Base-by-base conservation (phyloP, 2,329 filamentous ascomycete species). In the Microsporum canis region DNA sequence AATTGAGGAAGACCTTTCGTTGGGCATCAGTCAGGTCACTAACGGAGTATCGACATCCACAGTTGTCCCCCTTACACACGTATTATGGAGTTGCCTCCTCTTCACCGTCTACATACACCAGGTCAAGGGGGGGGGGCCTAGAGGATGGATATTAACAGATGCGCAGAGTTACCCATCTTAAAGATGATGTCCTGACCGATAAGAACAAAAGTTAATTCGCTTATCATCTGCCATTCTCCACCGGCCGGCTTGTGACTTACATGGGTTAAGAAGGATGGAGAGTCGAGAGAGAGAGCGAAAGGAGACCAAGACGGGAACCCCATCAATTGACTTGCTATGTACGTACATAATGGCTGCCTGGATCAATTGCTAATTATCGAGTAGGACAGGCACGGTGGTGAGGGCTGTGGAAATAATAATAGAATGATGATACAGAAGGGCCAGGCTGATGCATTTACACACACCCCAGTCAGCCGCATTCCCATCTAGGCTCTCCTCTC, bases 151-250 rank as follows among this genome's bases (percentile, higher is more conserved):
- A 23, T 23, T 23, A 23, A 23, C 17, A 23, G 17, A 23, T 23
- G 17, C 17, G 17, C 17, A 23, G 17, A 23, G 17, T 23, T 23
- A 12, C 14, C 14, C 39, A 14, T n/a, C 39, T 23, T 14, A 17
- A n/a, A n/a, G 39, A 43, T 23, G 39, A 43, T n/a, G 39, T 31
- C 14, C 31, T 31, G 49, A 33, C 12, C 17, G 49, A 53, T 53
- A 53, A 53, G 49, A n/a, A 27, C 49, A 34, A 53, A 51, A 53
- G 29, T 53, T 53, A 53, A 53, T 53, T 53, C 29, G 49, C 49
- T 53, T 34, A 27, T 53, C 49, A 53, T 43, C 39, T n/a, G 49
- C 33, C 49, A 53, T 53, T 34, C 49, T 29, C 49, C 49, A 33
- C 49, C 12, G 49, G 49, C 49, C 12, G 49, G 49, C 49, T 53